Evolutionary conservation across 2,329 filamentous ascomycete genomes (phyloP).

Genomic region (Didymella arachidicola): DNA sequence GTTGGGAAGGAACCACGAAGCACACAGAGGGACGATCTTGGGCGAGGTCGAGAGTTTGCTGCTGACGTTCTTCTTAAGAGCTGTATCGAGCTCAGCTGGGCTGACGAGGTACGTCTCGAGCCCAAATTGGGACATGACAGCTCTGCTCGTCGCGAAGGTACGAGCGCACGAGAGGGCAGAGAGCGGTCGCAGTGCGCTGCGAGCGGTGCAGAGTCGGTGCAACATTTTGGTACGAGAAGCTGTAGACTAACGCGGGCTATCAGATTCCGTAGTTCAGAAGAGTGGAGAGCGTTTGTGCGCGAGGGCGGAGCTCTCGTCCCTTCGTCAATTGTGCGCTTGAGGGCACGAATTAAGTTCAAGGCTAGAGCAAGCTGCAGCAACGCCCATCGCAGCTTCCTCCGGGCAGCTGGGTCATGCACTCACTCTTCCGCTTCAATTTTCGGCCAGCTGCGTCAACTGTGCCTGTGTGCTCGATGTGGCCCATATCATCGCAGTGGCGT

Average conservation of each 20-base stretch:
- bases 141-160: slow-evolving; percentile 27
- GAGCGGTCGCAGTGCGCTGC: slow-evolving; percentile 35
- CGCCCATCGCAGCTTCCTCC: slow-evolving; percentile 12
- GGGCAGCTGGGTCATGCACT: slow-evolving; percentile 11
- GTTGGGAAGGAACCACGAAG: slow-evolving; percentile 96
- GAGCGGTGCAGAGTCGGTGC: slow-evolving; percentile 13
- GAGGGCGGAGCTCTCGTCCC: slow-evolving; percentile 16
- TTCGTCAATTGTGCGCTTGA: slow-evolving; percentile 22
- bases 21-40: slow-evolving; percentile 86
- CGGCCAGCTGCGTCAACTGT: background rate
- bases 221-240: slow-evolving; percentile 39
- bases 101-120: slow-evolving; percentile 87
- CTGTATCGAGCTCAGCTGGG: slow-evolving; percentile 80
- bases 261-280: slow-evolving; percentile 4
- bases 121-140: slow-evolving; percentile 41
- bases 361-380: slow-evolving; percentile 13
- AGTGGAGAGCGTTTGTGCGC: slow-evolving; percentile 9
- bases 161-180: slow-evolving; percentile 24
- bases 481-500: background rate
- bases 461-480: slow-evolving; percentile 3
- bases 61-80: slow-evolving; percentile 81
- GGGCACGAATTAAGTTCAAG: slow-evolving; percentile 30
- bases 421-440: slow-evolving; percentile 7
- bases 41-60: slow-evolving; percentile 82
- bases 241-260: slow-evolving; percentile 23